Conservation (phyloP, 352 stramenopile species). For the Lagenidium sp. region DNA sequence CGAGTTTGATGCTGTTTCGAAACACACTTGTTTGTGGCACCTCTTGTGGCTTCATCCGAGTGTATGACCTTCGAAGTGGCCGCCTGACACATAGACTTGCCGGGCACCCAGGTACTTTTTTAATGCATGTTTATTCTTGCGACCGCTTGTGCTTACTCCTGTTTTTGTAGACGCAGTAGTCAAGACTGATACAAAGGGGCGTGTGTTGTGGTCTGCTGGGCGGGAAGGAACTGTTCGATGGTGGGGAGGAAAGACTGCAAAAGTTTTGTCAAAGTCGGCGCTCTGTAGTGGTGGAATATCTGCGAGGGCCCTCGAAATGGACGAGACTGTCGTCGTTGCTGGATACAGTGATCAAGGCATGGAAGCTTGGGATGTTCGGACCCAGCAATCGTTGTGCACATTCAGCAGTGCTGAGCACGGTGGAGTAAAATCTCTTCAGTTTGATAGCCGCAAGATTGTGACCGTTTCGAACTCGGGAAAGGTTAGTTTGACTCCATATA, state of each 20-base stretch:
- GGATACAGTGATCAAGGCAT: conserved; percentile 78
- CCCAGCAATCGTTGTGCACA: conserved; percentile 76
- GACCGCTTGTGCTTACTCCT: not conserved
- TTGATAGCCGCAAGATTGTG: conserved; percentile 84
- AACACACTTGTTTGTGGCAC: conserved; percentile 84
- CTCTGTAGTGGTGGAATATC: conserved; percentile 70
- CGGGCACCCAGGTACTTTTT: conserved; percentile 62
- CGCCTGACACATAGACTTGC: conserved; percentile 74
- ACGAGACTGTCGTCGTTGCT: conserved; percentile 82
- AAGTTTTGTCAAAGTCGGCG: conserved; percentile 77
- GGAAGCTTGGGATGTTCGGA: conserved; percentile 85
- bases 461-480: conserved; percentile 67
- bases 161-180: conserved; percentile 49
- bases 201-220: conserved; percentile 79
- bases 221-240: conserved; percentile 77
- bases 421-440: conserved; percentile 65
- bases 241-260: conserved; percentile 85
- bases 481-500: conserved; percentile 32
- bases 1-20: conserved; percentile 81
- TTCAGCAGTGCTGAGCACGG: conserved; percentile 72
- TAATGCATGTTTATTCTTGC: not conserved
- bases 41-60: conserved; percentile 79
- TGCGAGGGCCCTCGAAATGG: conserved; percentile 82
- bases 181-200: conserved; percentile 78
- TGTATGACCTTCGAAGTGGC: conserved; percentile 78